These are phyloP conservation scores for Chrysosporium keratinophilum DNA, from an alignment of 2,329 filamentous ascomycete genomes.

Conservation along the genomic window DNA sequence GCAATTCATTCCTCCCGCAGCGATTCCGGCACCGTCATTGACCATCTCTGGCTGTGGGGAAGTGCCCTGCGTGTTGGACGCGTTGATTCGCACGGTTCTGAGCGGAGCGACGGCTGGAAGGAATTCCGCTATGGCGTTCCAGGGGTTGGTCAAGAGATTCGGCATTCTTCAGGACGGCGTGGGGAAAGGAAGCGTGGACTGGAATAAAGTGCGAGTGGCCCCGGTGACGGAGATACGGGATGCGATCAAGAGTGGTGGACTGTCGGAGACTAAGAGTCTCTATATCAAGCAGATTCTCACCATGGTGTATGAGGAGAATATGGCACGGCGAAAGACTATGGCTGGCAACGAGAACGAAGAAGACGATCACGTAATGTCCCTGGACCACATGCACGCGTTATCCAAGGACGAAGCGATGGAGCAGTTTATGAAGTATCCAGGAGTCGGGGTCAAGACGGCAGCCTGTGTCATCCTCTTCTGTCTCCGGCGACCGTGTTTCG, in stretches of 20 bases:
- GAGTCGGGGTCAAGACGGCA: conserved; percentile 57
- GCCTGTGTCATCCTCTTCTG: conserved; percentile 57
- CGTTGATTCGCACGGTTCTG: conserved; percentile 51
- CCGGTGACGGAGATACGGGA: conserved; percentile 52
- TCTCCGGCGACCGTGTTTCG: conserved; percentile 52
- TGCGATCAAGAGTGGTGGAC: conserved; percentile 60
- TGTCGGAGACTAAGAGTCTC: conserved; percentile 59
- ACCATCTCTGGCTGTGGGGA: conserved; percentile 61
- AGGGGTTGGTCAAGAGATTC: conserved; percentile 53
- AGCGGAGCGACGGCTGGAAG: conserved; percentile 50
- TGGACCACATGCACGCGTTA: conserved; percentile 51
- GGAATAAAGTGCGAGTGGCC: conserved; percentile 57
- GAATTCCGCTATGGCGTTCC: conserved; percentile 56
- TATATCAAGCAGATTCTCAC: conserved; percentile 65
- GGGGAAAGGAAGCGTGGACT: conserved; percentile 63
- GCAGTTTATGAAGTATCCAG: conserved; percentile 49
- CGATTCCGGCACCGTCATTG: conserved; percentile 58
- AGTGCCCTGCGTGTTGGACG: conserved; percentile 55
- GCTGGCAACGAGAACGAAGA: conserved; percentile 33
- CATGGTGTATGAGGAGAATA: conserved; percentile 59
- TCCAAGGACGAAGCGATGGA: conserved; percentile 48
- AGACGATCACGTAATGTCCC: conserved; percentile 50
- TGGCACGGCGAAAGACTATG: conserved; percentile 44
- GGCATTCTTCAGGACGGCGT: conserved; percentile 53
- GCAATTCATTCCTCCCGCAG: conserved; percentile 52